Base-by-base conservation (phyloP, 1,284 basidiomycete species). In the Vanrija sp. region DNA sequence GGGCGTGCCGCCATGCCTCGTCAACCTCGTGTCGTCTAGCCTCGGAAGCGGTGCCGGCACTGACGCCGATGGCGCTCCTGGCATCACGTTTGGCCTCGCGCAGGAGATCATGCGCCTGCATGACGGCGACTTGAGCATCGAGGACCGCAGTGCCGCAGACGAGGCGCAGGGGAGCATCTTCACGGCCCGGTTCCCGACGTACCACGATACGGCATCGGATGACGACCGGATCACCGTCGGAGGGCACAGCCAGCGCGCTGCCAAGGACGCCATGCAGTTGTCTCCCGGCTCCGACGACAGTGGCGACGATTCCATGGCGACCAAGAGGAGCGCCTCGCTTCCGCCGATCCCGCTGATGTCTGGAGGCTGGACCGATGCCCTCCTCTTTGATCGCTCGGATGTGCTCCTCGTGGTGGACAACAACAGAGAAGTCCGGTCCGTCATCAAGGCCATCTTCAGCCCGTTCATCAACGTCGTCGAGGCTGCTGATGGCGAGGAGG, bases 81-180 rank as follows among this genome's bases (percentile, higher is more conserved):
- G 38, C 5, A 39, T 39, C 31, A 31, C 15, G 31, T 31, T 31
- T 18, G 65, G 67, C 5, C 47, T 71, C 5, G 64, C 64, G 0
- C 55, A 62, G n/a, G 75, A 75, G 49, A 61, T 77, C 27, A 62
- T 78, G 36, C 72, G 71, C 39, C 58, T 77, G 9, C 73, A 78
- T 50, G 72, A 68, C 8, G 76, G 76, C 2, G 67, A 71, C 3
- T 63, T 78, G 38, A 49, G 63, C 1, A 70, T 78, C 22, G 54
- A 39, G 38, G 7, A n/a, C n/a, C 38, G 38, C 10, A 39, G n/a
- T 60, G 12, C 3, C 64, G 63, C 6, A 43, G 53, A 31, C 65
- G 31, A 14, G 56, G 1, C 53, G 7, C 68, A 73, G 45, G 71
- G 71, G 7, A 69, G 68, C 25, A 56, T 49, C 10, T 66, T 64